These are phyloP conservation scores for Globisporangium polare DNA, from an alignment of 352 stramenopile genomes.

Conservation along the genomic window DNA sequence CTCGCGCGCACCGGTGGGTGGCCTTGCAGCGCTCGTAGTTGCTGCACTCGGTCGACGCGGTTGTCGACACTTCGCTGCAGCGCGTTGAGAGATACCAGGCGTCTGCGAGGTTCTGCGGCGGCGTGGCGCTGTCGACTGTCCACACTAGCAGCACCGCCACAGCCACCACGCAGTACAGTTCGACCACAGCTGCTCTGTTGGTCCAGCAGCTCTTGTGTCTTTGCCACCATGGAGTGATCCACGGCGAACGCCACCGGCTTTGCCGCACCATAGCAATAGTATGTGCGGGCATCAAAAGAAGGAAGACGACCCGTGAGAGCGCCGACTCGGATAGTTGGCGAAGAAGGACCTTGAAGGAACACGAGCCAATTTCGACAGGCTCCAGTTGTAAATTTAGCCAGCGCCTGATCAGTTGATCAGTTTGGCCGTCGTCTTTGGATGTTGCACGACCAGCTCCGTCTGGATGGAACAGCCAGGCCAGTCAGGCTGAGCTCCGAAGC, in stretches of 20 bases:
- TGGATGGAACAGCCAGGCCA: no score
- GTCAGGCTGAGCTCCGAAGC: no score
- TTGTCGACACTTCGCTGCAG: constrained; percentile 44
- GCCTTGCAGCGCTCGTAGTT: constrained; percentile 94
- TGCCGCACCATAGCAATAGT: not conserved
- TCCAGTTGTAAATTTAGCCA: no score
- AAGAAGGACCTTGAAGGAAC: no score
- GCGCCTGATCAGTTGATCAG: no score
- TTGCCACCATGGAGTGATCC: not conserved
- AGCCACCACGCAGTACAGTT: not conserved
- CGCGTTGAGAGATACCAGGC: constrained; percentile 57
- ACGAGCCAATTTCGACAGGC: no score
- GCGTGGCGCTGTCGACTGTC: not conserved
- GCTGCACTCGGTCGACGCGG: constrained; percentile 23
- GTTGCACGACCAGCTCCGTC: no score
- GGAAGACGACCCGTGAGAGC: no score
- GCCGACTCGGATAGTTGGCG: no score
- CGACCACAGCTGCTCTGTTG: not conserved
- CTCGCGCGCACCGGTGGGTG: constrained; percentile 90
- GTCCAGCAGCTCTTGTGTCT: not conserved
- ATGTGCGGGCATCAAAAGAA: no score
- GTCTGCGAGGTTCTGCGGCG: constrained; percentile 22
- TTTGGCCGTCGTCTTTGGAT: no score
- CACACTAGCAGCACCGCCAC: not conserved
- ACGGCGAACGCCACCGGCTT: not conserved